phyloP scores from a whole-genome alignment of 352 stramenopile species.

The Phytophthora pisi region DNA sequence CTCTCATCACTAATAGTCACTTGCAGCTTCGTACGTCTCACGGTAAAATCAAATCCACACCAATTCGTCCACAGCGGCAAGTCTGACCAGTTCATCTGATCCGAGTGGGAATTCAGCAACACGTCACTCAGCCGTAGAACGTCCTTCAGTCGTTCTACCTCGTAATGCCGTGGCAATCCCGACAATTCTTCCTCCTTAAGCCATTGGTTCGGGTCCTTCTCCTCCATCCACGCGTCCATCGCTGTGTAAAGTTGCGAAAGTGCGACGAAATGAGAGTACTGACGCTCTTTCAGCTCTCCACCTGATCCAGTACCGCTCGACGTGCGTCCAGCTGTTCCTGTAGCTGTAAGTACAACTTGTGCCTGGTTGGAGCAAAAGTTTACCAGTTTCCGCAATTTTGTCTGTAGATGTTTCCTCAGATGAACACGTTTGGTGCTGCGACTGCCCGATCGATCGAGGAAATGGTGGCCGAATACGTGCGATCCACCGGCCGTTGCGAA shows the following conservation, averaged over 20 bases:
- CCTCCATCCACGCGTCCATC: slow-evolving; percentile 89
- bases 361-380: slow-evolving; percentile 74
- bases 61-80: slow-evolving; percentile 69
- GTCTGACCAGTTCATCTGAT: slow-evolving; percentile 50
- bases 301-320: slow-evolving; percentile 7
- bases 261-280: slow-evolving; percentile 57
- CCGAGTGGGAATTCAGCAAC: slow-evolving; percentile 48
- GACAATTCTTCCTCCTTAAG: slow-evolving; percentile 74
- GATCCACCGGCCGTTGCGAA: slow-evolving; percentile 58
- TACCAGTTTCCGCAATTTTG: slow-evolving; percentile 57
- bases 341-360: slow-evolving; percentile 59
- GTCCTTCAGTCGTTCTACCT: slow-evolving; percentile 69
- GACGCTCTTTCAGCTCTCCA: slow-evolving; percentile 50
- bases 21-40: slow-evolving; percentile 29
- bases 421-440: slow-evolving; percentile 47
- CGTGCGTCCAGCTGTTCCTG: slow-evolving; percentile 9
- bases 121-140: slow-evolving; percentile 71
- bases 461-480: slow-evolving; percentile 67
- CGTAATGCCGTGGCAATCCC: slow-evolving; percentile 76
- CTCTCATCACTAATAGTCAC: slow-evolving; percentile 10
- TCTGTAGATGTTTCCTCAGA: slow-evolving; percentile 58
- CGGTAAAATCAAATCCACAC: slow-evolving; percentile 75
- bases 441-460: slow-evolving; percentile 51
- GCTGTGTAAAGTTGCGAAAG: slow-evolving; percentile 78
- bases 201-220: slow-evolving; percentile 80